phyloP scores from a whole-genome alignment of 306 rosid species.

The Coriaria nepalensis region DNA sequence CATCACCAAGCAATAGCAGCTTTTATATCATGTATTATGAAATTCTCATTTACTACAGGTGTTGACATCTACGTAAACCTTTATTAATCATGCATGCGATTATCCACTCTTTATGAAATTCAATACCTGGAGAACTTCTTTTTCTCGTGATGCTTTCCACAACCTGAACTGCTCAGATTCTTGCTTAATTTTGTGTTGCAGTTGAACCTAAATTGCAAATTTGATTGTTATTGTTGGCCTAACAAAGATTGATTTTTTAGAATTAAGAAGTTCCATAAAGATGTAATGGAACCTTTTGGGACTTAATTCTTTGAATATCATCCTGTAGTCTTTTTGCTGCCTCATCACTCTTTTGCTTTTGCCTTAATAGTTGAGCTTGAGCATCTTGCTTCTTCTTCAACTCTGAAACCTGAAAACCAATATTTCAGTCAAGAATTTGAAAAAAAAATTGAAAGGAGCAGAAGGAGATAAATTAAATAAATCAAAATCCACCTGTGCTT shows the following conservation, averaged over 20 bases:
- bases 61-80: too few species aligned
- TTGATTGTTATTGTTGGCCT: conserved; percentile 6
- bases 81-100: too few species aligned
- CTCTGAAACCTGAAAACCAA: conserved; percentile 56
- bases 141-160: conserved; percentile 92
- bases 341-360: conserved; percentile 86
- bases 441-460: conserved; percentile 5
- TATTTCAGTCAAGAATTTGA: conserved; percentile 14
- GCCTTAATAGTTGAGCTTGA: conserved; percentile 71
- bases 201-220: conserved; percentile 54
- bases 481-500: conserved; percentile 52
- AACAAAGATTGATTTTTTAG: not conserved
- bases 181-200: conserved; percentile 92
- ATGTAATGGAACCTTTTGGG: conserved; percentile 54
- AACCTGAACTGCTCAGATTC: conserved; percentile 91
- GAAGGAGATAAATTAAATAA: not conserved
- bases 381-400: conserved; percentile 87
- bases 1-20: not conserved
- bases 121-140: conserved; percentile 95
- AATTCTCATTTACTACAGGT: too few species aligned
- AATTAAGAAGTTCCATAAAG: conserved; percentile 1
- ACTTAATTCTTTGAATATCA: conserved; percentile 79
- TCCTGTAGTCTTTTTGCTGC: conserved; percentile 74
- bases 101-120: too few species aligned
- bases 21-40: too few species aligned